Evolutionary conservation across 2,329 filamentous ascomycete species (phyloP), one percentile per base, ranked within the genome.

Genomic region (Venturia effusa): DNA sequence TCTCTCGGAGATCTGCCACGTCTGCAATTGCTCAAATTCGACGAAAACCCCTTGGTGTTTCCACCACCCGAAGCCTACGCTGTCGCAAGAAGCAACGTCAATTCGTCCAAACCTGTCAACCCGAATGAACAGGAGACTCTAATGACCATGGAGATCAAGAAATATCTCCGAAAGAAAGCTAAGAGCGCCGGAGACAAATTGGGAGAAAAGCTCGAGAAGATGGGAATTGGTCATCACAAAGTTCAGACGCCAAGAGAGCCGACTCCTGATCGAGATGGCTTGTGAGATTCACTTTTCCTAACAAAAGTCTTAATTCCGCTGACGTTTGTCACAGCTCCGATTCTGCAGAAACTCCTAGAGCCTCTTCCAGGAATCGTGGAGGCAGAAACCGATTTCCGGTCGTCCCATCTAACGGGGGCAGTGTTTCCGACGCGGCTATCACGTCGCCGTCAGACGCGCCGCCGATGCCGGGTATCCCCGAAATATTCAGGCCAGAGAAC

Each of bases 1-100:
- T 92, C 90, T 68, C 78, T 97, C 27, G 91, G 90, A 63, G 92
- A 96, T 67, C 96, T 97, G 89, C 87, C 83, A 64, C 94, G 91
- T 64, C 78, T 97, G 65, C 90, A 93, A 72, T 89, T 95, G 68
- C 81, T 97, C 64, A 96, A 96, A 74, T 84, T 97, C 41, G 89
- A 93, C 65, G 91, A 91, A 57, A 97, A 97, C 69, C 90, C 90
- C 10, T 83, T 97, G 65, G 84, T 82, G 65, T 93, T 93, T 69
- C 92, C 92, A 3, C 88, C 79, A 7, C 72, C 73, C 1, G 77
- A 81, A 10, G 73, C 77, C 39, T 76, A 73, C 69, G 73, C 73
- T 40, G 24, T 22, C 15, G 59, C 59, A 37, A 40, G 37, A 11
- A 40, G 34, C 51, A 8, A 57, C 61, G 40, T 41, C 39, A 51